Base-by-base conservation (phyloP, 140 eudicot genomes). In the Cichorium intybus region DNA sequence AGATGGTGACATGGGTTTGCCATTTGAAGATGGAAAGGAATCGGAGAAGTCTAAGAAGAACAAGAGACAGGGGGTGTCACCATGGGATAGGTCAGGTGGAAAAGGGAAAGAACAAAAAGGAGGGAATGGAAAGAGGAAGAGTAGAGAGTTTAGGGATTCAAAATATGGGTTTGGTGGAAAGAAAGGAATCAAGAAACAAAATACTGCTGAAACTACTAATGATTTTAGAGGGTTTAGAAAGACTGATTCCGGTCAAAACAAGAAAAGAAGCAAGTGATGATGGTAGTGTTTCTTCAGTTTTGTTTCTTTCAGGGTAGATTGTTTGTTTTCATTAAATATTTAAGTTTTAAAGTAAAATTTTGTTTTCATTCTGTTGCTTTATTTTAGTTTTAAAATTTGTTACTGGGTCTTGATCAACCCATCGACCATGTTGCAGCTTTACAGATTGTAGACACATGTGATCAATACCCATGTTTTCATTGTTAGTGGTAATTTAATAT, bases 161-260 rank as follows among this genome's bases (percentile, higher is more conserved):
- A 91, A 87, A 68, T 85, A 80, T 31, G 97, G 97, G 43, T 81
- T 76, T 63, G 96, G 97, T 34, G 96, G 96, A 72, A 87, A 75
- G 85, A 91, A 82, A 79, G 91, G 96, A 20, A 18, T 87, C 88
- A 91, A 81, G 67, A 91, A 91, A 77, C 97, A 91, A 79, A 91
- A 91, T 62, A 87, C 97, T 10, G 80, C 95, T 57, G 97, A 87
- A 45, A 91, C 84, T 3, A 85, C 91, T 26, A 74, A 70, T 60
- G 96, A 91, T 55, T 64, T 88, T 10, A 80, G 79, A 64, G 95
- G 82, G 41, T 84, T 90, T 60, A 68, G 68, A 21, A 82, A 72
- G 23, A 23, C 51, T 16, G 77, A 71, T 16, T 75, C 63, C 5
- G 56, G 75, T 10, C 69, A 67, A 21, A 85, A 80, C 6, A 86